Percentiles rank a stretch among this genome's conserved stretches.
Conservation (phyloP, 1,284 basidiomycete species). For the Ceraceosorus bombacis region DNA sequence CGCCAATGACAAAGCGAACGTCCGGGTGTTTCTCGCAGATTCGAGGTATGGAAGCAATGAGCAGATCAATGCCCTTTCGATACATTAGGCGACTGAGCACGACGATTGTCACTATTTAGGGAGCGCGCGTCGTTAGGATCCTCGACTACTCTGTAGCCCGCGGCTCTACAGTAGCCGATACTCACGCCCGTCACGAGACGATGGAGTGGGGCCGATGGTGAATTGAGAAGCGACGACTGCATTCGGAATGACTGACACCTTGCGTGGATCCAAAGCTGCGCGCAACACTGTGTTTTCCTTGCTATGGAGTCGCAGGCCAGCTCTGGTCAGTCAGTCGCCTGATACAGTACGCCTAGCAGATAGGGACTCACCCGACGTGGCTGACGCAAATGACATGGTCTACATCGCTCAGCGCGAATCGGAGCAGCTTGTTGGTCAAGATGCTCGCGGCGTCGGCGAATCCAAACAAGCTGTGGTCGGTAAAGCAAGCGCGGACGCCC, state of each 20-base stretch:
- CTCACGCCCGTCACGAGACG: conserved; percentile 3
- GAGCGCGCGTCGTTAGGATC: neutral
- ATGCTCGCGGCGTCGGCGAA: conserved; percentile 90
- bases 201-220: conserved; percentile 54
- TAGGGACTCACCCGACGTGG: conserved; percentile 71
- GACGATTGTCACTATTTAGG: conserved; percentile 71
- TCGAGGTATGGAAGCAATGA: conserved; percentile 81
- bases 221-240: conserved; percentile 85
- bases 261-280: conserved; percentile 54
- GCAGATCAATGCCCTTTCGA: conserved; percentile 90
- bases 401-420: conserved; percentile 75
- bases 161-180: neutral
- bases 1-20: conserved; percentile 78
- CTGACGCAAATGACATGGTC: conserved; percentile 93
- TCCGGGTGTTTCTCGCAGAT: conserved; percentile 77
- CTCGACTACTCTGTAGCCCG: conserved; percentile 6
- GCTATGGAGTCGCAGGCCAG: conserved; percentile 17
- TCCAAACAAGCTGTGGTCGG: conserved; percentile 92
- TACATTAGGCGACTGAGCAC: conserved; percentile 92
- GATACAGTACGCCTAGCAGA: neutral
- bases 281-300: conserved; percentile 86
- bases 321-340: neutral
- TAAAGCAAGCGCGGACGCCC: conserved; percentile 68
- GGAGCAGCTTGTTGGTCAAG: conserved; percentile 89
- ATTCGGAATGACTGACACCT: conserved; percentile 65